Percentiles rank a stretch among this genome's conserved stretches.
These are phyloP conservation scores for Hanseniaspora gamundiae DNA, from an alignment of 1,139 yeast species.

Conservation along the genomic window DNA sequence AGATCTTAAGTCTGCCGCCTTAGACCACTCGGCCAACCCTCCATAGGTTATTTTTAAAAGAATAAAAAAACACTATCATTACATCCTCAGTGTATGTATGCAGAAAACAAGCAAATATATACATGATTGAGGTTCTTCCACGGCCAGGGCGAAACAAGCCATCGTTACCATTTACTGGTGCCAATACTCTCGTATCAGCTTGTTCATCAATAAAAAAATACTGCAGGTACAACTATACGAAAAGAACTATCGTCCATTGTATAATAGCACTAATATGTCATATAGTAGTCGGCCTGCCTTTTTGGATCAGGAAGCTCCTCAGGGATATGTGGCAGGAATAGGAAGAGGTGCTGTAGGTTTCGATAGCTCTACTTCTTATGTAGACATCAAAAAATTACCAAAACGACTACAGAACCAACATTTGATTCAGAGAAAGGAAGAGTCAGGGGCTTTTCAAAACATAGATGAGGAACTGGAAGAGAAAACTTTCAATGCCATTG, in stretches of 20 bases:
- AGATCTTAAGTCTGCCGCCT: slow-evolving; percentile 9
- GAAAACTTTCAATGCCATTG: slow-evolving; percentile 48
- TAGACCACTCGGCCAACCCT: slow-evolving; percentile 10
- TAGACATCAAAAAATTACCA: slow-evolving; percentile 10
- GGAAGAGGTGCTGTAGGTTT: slow-evolving; percentile 96
- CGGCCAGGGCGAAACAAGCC: not conserved
- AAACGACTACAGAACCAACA: slow-evolving; percentile 9
- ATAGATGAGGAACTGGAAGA: slow-evolving; percentile 27
- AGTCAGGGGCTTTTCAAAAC: slow-evolving; percentile 13
- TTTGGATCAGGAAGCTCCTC: slow-evolving; percentile 78
- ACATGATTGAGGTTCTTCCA: too few relatives aligned
- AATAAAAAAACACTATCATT: not conserved
- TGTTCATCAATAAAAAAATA: too few relatives aligned
- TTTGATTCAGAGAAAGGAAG: not conserved
- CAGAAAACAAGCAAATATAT: not conserved
- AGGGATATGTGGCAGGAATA: slow-evolving; percentile 82
- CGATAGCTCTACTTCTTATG: slow-evolving; percentile 64
- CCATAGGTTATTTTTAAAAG: not conserved
- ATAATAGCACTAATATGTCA: not conserved
- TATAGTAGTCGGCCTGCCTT: slow-evolving; percentile 29
- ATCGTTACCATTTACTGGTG: not conserved
- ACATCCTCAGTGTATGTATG: not conserved
- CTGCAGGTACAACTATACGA: not conserved
- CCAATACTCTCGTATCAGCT: too few relatives aligned
- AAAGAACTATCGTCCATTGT: not conserved